Base-by-base conservation (phyloP, 169 alveolate species). In the Eimeria maxima region DNA sequence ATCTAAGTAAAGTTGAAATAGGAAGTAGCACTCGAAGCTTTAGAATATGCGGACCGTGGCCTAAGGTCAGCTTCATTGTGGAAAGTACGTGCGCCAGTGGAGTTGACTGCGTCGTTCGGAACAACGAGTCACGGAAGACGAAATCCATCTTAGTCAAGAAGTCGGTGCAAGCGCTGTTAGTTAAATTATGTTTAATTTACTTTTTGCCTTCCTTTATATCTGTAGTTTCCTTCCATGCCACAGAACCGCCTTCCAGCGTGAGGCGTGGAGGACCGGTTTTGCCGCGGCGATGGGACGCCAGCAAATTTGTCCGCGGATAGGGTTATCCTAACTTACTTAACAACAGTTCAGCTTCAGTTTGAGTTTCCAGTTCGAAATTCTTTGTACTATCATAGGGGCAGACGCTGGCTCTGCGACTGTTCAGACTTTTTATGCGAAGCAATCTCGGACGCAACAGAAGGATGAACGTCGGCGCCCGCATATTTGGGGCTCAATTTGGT, bases 401-500 rank as follows among this genome's bases (percentile, higher is more conserved):
- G 20, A 33, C 11, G 0, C 38, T 42, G 55, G 27, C 44, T 22
- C 42, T 44, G 60, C 87, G 27, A 27, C 42, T 14, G 38, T 44
- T 29, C 16, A 5, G 87, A 14, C 8, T 44, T 76, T 33, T 16
- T 33, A 3, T n/a, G 47, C 5, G 78, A 69, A 8, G 3, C 29
- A 18, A 8, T 29, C 78, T 69, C 20, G 20, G 78, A 22, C 78
- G 78, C 50, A 24, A 73, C 73, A 47, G 47, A 50, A 57, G 55
- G 45, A 84, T 84, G 93, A 53, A 84, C 42, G 80, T 57, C 55
- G 63, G 80, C 29, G 38, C 22, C 8, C 60, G 57, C 53, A 84
- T 53, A 29, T 84, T 84, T 33, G 93, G 93, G 38, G 93, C 93
- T 42, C 93, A 84, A 38, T 57, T 57, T 57, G 93, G 93, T 60